Conservation (phyloP, 2,329 filamentous ascomycete genomes). For the Exutisphaerella laricina region DNA sequence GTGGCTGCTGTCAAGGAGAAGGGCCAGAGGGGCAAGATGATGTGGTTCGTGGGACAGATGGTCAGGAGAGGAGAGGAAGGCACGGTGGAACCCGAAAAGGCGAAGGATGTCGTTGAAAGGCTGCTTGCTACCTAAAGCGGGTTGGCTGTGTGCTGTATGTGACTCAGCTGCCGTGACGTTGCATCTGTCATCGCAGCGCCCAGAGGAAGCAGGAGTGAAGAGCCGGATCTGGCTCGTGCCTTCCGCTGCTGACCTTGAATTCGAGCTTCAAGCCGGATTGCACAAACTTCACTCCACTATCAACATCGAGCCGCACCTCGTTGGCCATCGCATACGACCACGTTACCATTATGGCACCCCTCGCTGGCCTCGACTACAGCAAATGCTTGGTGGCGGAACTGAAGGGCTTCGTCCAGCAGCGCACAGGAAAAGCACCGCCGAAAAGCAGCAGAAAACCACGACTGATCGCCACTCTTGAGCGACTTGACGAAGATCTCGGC, state of each 20-base stretch:
- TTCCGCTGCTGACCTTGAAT: too few relatives aligned
- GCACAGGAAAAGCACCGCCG: slow-evolving; percentile 1
- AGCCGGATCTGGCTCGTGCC: too few relatives aligned
- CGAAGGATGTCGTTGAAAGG: slow-evolving; percentile 49
- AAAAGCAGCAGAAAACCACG: neutral
- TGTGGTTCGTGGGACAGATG: slow-evolving; percentile 65
- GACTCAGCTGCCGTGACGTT: too few relatives aligned
- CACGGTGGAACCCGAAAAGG: slow-evolving; percentile 56
- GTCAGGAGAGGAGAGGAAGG: slow-evolving; percentile 56
- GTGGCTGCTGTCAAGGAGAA: slow-evolving; percentile 55
- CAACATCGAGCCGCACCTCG: too few relatives aligned
- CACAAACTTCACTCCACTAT: too few relatives aligned
- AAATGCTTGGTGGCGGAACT: slow-evolving; percentile 2
- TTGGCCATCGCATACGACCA: too few relatives aligned
- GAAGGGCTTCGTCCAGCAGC: slow-evolving; percentile 1
- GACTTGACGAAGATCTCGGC: neutral
- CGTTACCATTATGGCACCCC: neutral
- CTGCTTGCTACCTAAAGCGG: slow-evolving; percentile 28
- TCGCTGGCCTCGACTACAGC: slow-evolving; percentile 2
- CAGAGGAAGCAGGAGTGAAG: too few relatives aligned
- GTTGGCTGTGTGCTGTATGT: too few relatives aligned
- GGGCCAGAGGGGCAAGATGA: slow-evolving; percentile 59
- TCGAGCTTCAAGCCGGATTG: too few relatives aligned
- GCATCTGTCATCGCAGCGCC: too few relatives aligned
- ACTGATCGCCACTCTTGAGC: neutral